Evolutionary conservation across 352 stramenopile genomes (phyloP).

Genomic region (Globisporangium alternatum): DNA sequence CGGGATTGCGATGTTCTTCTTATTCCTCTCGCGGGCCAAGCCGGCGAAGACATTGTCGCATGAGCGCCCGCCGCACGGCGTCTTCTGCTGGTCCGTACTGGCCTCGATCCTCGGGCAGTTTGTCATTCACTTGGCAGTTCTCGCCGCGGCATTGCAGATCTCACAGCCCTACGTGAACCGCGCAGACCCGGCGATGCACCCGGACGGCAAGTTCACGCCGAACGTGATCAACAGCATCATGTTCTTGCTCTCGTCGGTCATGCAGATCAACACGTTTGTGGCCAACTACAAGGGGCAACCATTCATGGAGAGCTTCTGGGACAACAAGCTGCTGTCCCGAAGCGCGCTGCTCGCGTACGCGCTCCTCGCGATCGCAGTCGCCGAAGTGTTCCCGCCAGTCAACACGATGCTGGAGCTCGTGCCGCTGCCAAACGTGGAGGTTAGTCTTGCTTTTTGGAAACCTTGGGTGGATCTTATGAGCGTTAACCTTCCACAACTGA

Average conservation of each 20-base stretch:
- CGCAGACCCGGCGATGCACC: constrained; percentile 53
- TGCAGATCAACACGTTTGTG: constrained; percentile 56
- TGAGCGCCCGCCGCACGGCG: constrained; percentile 76
- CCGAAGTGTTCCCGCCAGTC: constrained; percentile 30
- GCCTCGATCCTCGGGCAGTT: constrained; percentile 92
- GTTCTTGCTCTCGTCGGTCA: constrained; percentile 89
- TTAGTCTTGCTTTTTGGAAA: constrained; percentile 4
- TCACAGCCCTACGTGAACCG: constrained; percentile 65
- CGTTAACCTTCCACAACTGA: not conserved
- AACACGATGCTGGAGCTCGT: constrained; percentile 42
- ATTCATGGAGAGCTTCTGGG: constrained; percentile 55
- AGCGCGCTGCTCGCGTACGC: constrained; percentile 31
- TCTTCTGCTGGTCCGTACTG: constrained; percentile 87
- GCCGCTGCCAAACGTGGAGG: constrained; percentile 32
- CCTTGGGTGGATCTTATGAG: not conserved
- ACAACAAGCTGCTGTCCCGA: constrained; percentile 34
- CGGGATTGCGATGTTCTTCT: constrained; percentile 51
- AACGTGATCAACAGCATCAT: constrained; percentile 95
- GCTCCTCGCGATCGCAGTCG: constrained; percentile 24
- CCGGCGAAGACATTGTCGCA: constrained; percentile 85
- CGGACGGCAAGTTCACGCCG: constrained; percentile 87
- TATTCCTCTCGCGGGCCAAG: constrained; percentile 66
- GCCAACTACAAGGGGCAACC: constrained; percentile 49
- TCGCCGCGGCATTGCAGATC: constrained; percentile 52
- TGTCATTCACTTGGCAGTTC: constrained; percentile 82